phyloP scores from a whole-genome alignment of 768 basidiomycete species.

The Harrya chromipes region DNA sequence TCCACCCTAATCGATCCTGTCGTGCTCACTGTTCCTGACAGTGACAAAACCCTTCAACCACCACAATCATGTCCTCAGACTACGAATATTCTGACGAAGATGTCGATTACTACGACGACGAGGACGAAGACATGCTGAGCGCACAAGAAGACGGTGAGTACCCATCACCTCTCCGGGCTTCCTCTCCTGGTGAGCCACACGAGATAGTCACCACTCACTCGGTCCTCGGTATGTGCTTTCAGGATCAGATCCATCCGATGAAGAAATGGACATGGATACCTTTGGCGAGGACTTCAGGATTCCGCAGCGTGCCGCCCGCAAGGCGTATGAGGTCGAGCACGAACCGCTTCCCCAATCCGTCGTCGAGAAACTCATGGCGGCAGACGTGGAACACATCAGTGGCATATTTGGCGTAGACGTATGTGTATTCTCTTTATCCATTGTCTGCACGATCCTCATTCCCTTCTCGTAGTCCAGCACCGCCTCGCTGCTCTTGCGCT shows the following conservation, averaged over 20 bases:
- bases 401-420: slow-evolving; percentile 89
- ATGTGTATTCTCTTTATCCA: slow-evolving; percentile 33
- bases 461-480: slow-evolving; percentile 49
- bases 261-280: slow-evolving; percentile 70
- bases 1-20: slow-evolving; percentile 29
- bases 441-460: background rate
- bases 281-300: slow-evolving; percentile 64
- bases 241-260: slow-evolving; percentile 47
- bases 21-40: slow-evolving; percentile 18
- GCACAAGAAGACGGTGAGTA: slow-evolving; percentile 55
- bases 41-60: slow-evolving; percentile 9
- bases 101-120: slow-evolving; percentile 63
- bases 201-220: slow-evolving; percentile 18
- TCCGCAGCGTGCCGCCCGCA: slow-evolving; percentile 50
- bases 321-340: slow-evolving; percentile 85
- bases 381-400: slow-evolving; percentile 82
- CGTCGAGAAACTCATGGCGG: slow-evolving; percentile 74
- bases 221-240: slow-evolving; percentile 4
- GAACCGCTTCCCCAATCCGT: slow-evolving; percentile 67
- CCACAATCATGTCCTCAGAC: slow-evolving; percentile 54
- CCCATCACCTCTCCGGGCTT: slow-evolving; percentile 1
- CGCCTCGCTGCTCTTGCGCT: slow-evolving; percentile 75
- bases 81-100: slow-evolving; percentile 72
- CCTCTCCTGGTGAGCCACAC: slow-evolving; percentile 24
- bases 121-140: slow-evolving; percentile 64